A percentile compares a stretch with the other conserved stretches of the same genome.
Conservation (phyloP, 2,329 filamentous ascomycete genomes). For the Curvularia sp. region DNA sequence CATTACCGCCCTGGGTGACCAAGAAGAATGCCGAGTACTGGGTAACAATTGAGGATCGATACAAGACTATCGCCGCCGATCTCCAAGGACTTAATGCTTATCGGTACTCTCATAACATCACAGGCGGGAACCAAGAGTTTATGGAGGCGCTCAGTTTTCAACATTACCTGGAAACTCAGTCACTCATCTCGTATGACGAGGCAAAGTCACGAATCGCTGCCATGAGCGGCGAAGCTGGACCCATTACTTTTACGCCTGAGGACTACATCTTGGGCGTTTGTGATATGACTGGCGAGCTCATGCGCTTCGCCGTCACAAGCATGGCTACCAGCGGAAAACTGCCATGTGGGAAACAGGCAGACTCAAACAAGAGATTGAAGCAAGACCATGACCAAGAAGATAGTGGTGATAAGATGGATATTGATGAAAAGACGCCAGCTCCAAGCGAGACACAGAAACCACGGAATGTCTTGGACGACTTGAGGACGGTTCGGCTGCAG, state of each 20-base stretch:
- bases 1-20: slow-evolving; percentile 71
- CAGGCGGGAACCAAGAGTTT: slow-evolving; percentile 85
- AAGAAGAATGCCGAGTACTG: slow-evolving; percentile 75
- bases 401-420: slow-evolving; percentile 45
- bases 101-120: slow-evolving; percentile 81
- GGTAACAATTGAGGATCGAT: slow-evolving; percentile 72
- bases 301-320: slow-evolving; percentile 91
- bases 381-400: slow-evolving; percentile 25
- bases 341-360: slow-evolving; percentile 47
- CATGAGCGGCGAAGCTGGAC: slow-evolving; percentile 50
- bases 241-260: slow-evolving; percentile 72
- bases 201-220: slow-evolving; percentile 53
- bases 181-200: slow-evolving; percentile 72
- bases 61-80: slow-evolving; percentile 72
- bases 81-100: slow-evolving; percentile 79
- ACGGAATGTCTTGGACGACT: slow-evolving; percentile 77
- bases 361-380: slow-evolving; percentile 45
- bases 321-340: slow-evolving; percentile 75
- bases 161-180: slow-evolving; percentile 82
- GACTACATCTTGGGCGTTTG: slow-evolving; percentile 93
- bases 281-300: slow-evolving; percentile 93
- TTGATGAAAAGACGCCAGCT: slow-evolving; percentile 39
- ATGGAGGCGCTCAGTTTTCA: slow-evolving; percentile 90
- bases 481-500: slow-evolving; percentile 76
- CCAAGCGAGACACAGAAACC: slow-evolving; percentile 36